A percentile compares a stretch with the other conserved stretches of the same genome.
Evolutionary conservation across 176 grass and related monocot species (phyloP).

Genomic region (Triticum dicoccoides): DNA sequence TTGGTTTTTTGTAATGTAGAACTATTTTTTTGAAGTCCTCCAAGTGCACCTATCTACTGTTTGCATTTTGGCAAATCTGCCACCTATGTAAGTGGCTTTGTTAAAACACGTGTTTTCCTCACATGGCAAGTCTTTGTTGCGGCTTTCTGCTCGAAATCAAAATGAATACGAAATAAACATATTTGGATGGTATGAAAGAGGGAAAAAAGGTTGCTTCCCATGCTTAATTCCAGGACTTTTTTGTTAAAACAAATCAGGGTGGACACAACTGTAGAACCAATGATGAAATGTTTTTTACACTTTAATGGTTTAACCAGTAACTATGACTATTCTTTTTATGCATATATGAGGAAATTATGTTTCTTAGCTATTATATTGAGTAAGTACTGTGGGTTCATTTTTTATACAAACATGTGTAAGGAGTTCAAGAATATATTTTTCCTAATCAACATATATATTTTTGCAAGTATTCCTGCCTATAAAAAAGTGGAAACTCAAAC

Average conservation of each 20-base stretch:
- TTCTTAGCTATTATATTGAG: neutral
- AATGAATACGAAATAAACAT: too few species aligned
- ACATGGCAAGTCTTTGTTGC: neutral
- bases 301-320: neutral
- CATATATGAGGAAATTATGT: neutral
- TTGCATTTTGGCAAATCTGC: neutral
- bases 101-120: neutral
- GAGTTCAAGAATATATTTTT: neutral
- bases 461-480: neutral
- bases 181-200: neutral
- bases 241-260: neutral
- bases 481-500: too few species aligned
- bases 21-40: too few species aligned
- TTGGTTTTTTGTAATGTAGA: too few species aligned
- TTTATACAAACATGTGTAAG: neutral
- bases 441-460: neutral
- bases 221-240: neutral
- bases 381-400: neutral
- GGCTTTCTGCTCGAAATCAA: neutral
- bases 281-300: neutral
- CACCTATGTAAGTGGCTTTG: neutral
- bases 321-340: neutral
- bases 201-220: neutral
- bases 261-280: neutral
- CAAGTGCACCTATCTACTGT: too few species aligned